phyloP scores from a whole-genome alignment of 148 eudicot species.

The Oxyria digyna region DNA sequence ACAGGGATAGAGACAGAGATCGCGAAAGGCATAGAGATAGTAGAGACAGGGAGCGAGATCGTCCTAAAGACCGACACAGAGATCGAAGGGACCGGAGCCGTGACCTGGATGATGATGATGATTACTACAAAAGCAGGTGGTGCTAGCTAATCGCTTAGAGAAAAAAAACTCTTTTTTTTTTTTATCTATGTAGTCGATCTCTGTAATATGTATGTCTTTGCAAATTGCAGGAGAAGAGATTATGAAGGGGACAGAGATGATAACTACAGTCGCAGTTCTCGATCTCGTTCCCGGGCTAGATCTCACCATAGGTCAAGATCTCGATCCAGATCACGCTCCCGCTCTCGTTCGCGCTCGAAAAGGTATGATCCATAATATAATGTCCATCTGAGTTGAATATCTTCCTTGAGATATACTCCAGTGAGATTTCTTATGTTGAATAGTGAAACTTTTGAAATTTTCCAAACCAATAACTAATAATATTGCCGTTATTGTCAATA shows the following conservation, averaged over 20 bases:
- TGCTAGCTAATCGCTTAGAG: not conserved
- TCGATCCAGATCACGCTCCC: conserved; percentile 57
- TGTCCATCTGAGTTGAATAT: not conserved
- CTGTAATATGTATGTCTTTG: not conserved
- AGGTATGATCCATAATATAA: conserved; percentile 22
- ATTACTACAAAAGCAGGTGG: conserved; percentile 28
- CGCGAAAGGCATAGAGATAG: conserved; percentile 32
- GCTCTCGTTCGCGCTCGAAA: conserved; percentile 71
- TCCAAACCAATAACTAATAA: too few species aligned
- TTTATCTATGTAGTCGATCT: not conserved
- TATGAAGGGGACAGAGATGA: conserved; percentile 66
- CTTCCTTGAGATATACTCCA: not conserved
- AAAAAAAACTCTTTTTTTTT: too few species aligned
- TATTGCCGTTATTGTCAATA: too few species aligned
- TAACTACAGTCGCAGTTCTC: conserved; percentile 47
- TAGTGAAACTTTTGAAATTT: too few species aligned
- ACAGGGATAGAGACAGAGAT: conserved; percentile 31
- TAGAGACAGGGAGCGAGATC: conserved; percentile 25
- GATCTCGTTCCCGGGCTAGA: conserved; percentile 60
- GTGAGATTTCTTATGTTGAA: too few species aligned
- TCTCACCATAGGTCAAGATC: conserved; percentile 77
- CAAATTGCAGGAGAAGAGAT: conserved; percentile 42
- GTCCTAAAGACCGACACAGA: not conserved
- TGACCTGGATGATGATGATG: conserved; percentile 49
- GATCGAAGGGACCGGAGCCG: conserved; percentile 70